A percentile compares a stretch with the other conserved stretches of the same genome.
Conservation (phyloP, 2,329 filamentous ascomycete species). For the Aspergillus chevalieri region DNA sequence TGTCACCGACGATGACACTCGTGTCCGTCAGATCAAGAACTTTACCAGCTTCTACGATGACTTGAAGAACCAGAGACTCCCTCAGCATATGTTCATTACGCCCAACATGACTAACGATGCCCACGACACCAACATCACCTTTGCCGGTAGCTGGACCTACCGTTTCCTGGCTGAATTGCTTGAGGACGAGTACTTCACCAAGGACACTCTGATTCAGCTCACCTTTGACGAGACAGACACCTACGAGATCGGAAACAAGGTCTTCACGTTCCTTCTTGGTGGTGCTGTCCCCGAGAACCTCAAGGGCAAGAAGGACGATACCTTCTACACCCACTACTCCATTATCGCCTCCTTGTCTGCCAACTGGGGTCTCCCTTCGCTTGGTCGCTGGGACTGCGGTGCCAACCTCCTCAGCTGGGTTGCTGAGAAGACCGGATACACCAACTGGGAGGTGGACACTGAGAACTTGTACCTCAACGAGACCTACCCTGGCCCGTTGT, state of each 20-base stretch:
- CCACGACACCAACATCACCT: slow-evolving; percentile 66
- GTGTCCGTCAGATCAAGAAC: slow-evolving; percentile 68
- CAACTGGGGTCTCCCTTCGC: slow-evolving; percentile 64
- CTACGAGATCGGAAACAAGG: slow-evolving; percentile 60
- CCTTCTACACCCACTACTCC: slow-evolving; percentile 72
- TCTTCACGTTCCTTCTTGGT: slow-evolving; percentile 68
- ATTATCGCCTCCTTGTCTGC: slow-evolving; percentile 60
- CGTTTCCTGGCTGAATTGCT: slow-evolving; percentile 66
- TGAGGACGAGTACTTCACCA: slow-evolving; percentile 63
- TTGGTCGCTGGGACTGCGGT: slow-evolving; percentile 66
- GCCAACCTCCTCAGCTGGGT: slow-evolving; percentile 63
- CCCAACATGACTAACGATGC: slow-evolving; percentile 59
- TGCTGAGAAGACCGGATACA: slow-evolving; percentile 55
- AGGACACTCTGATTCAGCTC: slow-evolving; percentile 69
- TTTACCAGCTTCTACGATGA: slow-evolving; percentile 64
- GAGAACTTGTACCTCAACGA: slow-evolving; percentile 46
- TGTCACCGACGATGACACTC: slow-evolving; percentile 52
- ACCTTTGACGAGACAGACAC: slow-evolving; percentile 79
- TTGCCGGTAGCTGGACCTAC: slow-evolving; percentile 63
- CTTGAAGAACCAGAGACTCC: slow-evolving; percentile 56
- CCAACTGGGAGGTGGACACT: slow-evolving; percentile 35
- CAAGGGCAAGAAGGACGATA: slow-evolving; percentile 60
- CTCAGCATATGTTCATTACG: slow-evolving; percentile 58
- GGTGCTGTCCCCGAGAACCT: slow-evolving; percentile 60
- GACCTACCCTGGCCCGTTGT: slow-evolving; percentile 48